Evolutionary conservation across 768 basidiomycete species (phyloP).

Genomic region (Baorangia bicolor): DNA sequence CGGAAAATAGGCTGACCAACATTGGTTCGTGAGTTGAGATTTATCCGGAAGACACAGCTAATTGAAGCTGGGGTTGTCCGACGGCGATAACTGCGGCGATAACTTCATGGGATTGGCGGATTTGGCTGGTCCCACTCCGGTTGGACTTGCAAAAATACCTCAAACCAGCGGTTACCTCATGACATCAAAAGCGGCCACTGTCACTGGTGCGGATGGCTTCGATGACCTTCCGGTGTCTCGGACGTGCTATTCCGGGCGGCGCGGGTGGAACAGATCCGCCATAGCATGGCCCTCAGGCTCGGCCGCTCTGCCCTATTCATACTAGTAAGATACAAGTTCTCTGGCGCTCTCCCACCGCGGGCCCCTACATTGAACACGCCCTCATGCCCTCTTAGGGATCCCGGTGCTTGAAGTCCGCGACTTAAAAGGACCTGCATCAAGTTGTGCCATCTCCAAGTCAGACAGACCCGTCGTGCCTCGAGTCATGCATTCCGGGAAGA

Average conservation of each 20-base stretch:
- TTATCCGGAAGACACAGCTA: background rate
- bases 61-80: background rate
- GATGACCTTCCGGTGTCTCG: background rate
- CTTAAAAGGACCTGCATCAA: background rate
- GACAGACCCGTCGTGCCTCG: background rate
- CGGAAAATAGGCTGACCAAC: background rate
- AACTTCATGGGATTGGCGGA: background rate
- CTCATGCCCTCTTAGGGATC: background rate
- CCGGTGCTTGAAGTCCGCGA: background rate
- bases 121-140: background rate
- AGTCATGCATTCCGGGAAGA: constrained; percentile 35
- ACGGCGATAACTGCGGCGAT: background rate
- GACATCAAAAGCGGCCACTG: background rate
- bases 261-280: constrained; percentile 12
- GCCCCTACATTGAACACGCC: background rate
- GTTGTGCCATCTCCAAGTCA: background rate
- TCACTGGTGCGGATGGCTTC: background rate
- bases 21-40: too few species aligned
- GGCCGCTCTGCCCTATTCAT: background rate
- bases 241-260: background rate
- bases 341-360: background rate
- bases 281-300: background rate
- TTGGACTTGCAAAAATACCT: background rate
- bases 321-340: background rate
- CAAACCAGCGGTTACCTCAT: background rate